Base-by-base conservation (phyloP, 2,329 filamentous ascomycete genomes). In the Botrytis hyacinthi region DNA sequence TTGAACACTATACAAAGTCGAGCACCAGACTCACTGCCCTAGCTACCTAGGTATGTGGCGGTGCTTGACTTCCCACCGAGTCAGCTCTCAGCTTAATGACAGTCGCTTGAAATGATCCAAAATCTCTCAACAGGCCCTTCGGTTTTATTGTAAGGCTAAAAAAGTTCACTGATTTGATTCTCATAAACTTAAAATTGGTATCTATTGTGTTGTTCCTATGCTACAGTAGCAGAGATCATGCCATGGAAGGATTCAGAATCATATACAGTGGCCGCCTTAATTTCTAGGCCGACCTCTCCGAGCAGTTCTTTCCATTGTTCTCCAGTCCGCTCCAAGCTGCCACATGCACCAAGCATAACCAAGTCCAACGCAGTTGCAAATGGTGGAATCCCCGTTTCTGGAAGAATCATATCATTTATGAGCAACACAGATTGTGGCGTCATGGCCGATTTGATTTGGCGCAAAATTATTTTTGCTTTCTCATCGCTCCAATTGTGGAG, bases 381-480 rank as follows among this genome's bases (percentile, higher is more conserved):
- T 7, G 76, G 74, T 26, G 78, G 78, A 0, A 81, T 79, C 48
- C 78, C 79, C 16, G 77, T 51, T 9, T 76, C 77, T 35, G 78
- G 81, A 20, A 83, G 76, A 16, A 84, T 74, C 48, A 79, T 79
- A 77, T 85, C 80, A 61, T 83, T 80, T 7, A 79, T 77, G 5
- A 79, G 68, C 44, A 79, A 72, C n/a, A 72, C 74, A 26, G 73
- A 76, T 37, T 75, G 73, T 16, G 75, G 67, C 16, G 46, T 71
- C 78, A 78, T 77, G 20, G 76, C 77, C 35, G 63, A 66, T 16
- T 72, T 78, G 8, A 79, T 75, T 10, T 79, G 76, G 9, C 73
- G 74, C 35, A 79, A 66, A 60, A 78, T 78, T 51, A 76, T 62
- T 74, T 77, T 32, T 75, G 78, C 70, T 72, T 74, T 9, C 22